A percentile compares a stretch with the other conserved stretches of the same genome.
phyloP scores from a whole-genome alignment of 768 basidiomycete species.

The Lanmaoa rubissima region DNA sequence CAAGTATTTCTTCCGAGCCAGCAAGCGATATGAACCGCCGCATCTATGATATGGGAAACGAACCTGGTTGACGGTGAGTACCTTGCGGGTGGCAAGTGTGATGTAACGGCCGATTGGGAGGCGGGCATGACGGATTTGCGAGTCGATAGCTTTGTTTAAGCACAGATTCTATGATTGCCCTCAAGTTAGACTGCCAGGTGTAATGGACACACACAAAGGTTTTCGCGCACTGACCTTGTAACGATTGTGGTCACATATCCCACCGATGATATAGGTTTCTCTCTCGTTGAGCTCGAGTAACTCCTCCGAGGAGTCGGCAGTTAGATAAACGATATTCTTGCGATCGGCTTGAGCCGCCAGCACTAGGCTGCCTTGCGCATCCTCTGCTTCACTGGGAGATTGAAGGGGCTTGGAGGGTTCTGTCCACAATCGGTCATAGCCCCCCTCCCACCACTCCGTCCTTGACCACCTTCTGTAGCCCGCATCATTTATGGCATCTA shows the following conservation, averaged over 20 bases:
- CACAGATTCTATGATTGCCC: slow-evolving; percentile 69
- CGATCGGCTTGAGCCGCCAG: slow-evolving; percentile 29
- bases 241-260: slow-evolving; percentile 93
- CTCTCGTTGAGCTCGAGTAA: slow-evolving; percentile 77
- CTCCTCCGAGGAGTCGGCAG: slow-evolving; percentile 90
- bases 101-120: slow-evolving; percentile 95
- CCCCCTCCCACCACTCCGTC: slow-evolving; percentile 81
- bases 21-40: neutral
- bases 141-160: slow-evolving; percentile 74
- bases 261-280: slow-evolving; percentile 93
- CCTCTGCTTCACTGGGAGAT: slow-evolving; percentile 1
- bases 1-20: neutral
- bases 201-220: neutral
- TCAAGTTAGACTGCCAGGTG: slow-evolving; percentile 13
- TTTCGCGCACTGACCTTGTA: slow-evolving; percentile 63
- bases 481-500: slow-evolving; percentile 63
- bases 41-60: slow-evolving; percentile 7
- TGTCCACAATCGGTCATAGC: slow-evolving; percentile 70
- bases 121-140: slow-evolving; percentile 79
- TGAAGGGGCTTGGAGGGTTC: slow-evolving; percentile 7
- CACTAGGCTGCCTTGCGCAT: neutral
- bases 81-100: slow-evolving; percentile 84
- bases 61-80: slow-evolving; percentile 94
- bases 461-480: slow-evolving; percentile 77
- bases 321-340: slow-evolving; percentile 80